Percentiles rank a stretch among this genome's conserved stretches.
Evolutionary conservation across 116 monocot genomes (phyloP).

Genomic region (Trichopus zeylanicus): DNA sequence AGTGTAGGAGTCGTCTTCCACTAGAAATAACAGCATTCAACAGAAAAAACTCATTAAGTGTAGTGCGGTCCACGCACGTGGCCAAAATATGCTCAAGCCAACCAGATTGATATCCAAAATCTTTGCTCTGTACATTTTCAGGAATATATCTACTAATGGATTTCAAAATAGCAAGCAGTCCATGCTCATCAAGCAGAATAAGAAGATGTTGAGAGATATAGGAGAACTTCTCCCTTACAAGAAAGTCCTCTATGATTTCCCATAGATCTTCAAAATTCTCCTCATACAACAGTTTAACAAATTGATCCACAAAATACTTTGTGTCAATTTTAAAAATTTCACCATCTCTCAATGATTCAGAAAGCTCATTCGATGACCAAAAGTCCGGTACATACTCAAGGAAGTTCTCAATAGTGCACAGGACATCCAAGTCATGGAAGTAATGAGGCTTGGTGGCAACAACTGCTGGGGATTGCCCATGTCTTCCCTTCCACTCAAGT

Average conservation of each 20-base stretch:
- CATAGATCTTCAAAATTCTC: slow-evolving; percentile 61
- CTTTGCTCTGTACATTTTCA: slow-evolving; percentile 19
- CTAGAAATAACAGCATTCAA: slow-evolving; percentile 60
- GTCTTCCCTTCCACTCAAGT: slow-evolving; percentile 93
- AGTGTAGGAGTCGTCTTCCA: slow-evolving; percentile 55
- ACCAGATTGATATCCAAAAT: slow-evolving; percentile 43
- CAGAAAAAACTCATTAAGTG: slow-evolving; percentile 59
- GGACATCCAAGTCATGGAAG: slow-evolving; percentile 77
- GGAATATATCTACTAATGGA: slow-evolving; percentile 24
- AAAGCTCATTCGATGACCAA: slow-evolving; percentile 90
- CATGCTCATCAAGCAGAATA: slow-evolving; percentile 51
- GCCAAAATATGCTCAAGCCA: slow-evolving; percentile 74
- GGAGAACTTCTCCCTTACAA: slow-evolving; percentile 54
- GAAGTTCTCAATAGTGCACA: slow-evolving; percentile 79
- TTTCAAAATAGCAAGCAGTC: slow-evolving; percentile 50
- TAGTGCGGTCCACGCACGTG: slow-evolving; percentile 14
- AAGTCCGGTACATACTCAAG: slow-evolving; percentile 92
- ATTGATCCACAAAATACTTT: slow-evolving; percentile 71
- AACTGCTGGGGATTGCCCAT: slow-evolving; percentile 93
- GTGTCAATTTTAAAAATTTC: slow-evolving; percentile 66
- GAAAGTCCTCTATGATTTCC: slow-evolving; percentile 53
- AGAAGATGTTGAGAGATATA: slow-evolving; percentile 57
- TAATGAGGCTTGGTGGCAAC: slow-evolving; percentile 99
- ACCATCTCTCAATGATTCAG: slow-evolving; percentile 83
- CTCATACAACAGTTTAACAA: slow-evolving; percentile 69